Evolutionary conservation across 306 rosid species (phyloP).

Genomic region (Lathyrus oleraceus): DNA sequence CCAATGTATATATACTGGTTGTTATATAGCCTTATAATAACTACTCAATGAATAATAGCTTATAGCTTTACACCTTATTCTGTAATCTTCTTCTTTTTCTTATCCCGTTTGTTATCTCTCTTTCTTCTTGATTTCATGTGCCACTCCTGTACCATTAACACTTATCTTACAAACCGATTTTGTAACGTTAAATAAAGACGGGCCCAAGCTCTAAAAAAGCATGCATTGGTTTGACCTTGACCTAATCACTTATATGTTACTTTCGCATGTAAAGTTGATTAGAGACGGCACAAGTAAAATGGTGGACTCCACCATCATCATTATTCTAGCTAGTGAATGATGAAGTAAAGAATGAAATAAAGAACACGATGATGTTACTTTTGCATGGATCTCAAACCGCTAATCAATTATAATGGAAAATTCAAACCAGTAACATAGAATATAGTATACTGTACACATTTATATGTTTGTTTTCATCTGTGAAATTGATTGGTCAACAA

Average conservation of each 20-base stretch:
- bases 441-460: background rate
- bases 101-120: too few species aligned
- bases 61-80: too few species aligned
- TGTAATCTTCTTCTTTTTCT: too few species aligned
- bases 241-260: background rate
- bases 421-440: background rate
- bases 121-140: too few species aligned
- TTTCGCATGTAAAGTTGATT: background rate
- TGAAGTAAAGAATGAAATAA: background rate
- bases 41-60: too few species aligned
- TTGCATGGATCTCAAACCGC: background rate
- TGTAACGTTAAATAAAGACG: too few species aligned
- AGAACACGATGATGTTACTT: background rate
- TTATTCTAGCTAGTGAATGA: background rate
- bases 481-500: background rate
- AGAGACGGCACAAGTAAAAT: background rate
- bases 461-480: background rate
- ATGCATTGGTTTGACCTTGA: background rate
- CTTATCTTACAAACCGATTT: too few species aligned
- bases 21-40: too few species aligned
- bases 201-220: too few species aligned
- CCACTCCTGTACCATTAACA: too few species aligned
- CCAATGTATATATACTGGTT: too few species aligned
- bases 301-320: background rate
- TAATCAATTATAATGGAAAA: background rate